Conservation (phyloP, 371 early-diverging fungal genomes). For the Mucor lusitanicus region DNA sequence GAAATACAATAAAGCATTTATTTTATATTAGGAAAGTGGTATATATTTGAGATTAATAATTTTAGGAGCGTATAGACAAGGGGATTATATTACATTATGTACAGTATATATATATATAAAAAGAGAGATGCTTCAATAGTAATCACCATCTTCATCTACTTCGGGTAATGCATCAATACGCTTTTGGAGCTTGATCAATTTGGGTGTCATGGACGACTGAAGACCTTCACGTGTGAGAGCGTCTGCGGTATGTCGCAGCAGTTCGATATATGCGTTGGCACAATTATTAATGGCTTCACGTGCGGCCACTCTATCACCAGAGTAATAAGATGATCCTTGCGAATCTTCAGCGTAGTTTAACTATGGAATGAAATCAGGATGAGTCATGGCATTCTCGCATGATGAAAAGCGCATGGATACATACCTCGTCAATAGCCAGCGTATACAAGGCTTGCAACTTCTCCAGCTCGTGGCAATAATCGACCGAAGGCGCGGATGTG, state of each 20-base stretch:
- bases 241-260: conserved; percentile 25
- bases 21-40: not conserved
- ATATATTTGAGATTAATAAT: not conserved
- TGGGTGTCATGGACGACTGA: conserved; percentile 29
- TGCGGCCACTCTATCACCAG: conserved; percentile 40
- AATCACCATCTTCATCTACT: conserved; percentile 7
- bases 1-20: not conserved
- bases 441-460: conserved; percentile 15
- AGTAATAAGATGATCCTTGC: conserved; percentile 40
- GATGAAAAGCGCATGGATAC: not conserved
- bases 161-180: conserved; percentile 28
- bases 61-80: not conserved
- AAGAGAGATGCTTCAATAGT: not conserved
- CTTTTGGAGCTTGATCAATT: conserved; percentile 27
- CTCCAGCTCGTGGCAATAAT: conserved; percentile 11
- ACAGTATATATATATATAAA: not conserved
- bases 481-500: not conserved
- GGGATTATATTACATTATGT: not conserved
- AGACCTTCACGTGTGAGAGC: conserved; percentile 25
- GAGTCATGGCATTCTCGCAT: not conserved
- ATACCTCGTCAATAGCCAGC: conserved; percentile 30
- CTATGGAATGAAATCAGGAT: conserved; percentile 4
- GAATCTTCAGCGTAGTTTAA: conserved; percentile 46
- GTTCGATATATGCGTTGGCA: conserved; percentile 24
- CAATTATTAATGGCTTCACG: conserved; percentile 41